Evolutionary conservation across 441 rosid species (phyloP).

Genomic region (Erodium chrysanthum): DNA sequence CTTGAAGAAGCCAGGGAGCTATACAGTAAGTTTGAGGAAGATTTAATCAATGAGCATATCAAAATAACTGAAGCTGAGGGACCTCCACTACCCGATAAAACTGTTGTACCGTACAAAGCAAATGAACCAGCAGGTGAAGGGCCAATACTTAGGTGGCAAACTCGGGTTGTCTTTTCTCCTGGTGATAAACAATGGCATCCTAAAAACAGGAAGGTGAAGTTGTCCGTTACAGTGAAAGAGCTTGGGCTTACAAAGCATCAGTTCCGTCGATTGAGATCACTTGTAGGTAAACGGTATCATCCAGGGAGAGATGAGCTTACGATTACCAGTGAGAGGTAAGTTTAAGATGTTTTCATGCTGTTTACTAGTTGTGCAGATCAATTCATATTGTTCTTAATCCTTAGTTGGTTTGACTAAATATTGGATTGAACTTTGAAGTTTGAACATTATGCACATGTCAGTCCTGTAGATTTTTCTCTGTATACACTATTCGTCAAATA

Average conservation of each 20-base stretch:
- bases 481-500: too few relatives aligned
- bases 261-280: constrained; percentile 52
- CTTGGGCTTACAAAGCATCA: constrained; percentile 82
- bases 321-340: constrained; percentile 83
- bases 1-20: constrained; percentile 66
- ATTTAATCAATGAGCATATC: constrained; percentile 54
- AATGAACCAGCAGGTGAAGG: constrained; percentile 86
- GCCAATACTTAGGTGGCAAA: constrained; percentile 79
- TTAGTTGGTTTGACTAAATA: background rate
- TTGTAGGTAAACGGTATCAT: constrained; percentile 80
- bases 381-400: background rate
- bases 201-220: constrained; percentile 79
- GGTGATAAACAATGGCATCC: constrained; percentile 98
- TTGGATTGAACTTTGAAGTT: too few relatives aligned
- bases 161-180: constrained; percentile 75
- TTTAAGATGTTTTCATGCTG: background rate
- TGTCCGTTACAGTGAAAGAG: constrained; percentile 85
- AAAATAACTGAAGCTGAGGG: constrained; percentile 52
- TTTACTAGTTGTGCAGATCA: background rate
- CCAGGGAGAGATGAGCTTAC: constrained; percentile 91
- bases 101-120: constrained; percentile 32
- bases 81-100: constrained; percentile 46
- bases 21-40: constrained; percentile 78
- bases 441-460: background rate
- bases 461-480: background rate